Evolutionary conservation across 2,329 filamentous ascomycete genomes (phyloP).

Genomic region (Pezicula carpinea): DNA sequence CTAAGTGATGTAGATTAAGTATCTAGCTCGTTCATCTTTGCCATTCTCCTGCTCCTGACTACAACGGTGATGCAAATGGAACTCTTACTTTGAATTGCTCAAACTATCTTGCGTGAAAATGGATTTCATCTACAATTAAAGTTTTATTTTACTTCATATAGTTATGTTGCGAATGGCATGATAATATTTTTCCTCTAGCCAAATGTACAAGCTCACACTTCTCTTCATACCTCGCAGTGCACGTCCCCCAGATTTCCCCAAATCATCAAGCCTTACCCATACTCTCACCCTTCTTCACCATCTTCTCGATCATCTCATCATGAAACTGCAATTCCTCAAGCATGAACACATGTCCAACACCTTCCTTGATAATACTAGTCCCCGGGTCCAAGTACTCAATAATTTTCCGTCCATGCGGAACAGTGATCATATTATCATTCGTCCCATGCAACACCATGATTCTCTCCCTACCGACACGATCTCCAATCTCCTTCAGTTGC

Average conservation of each 20-base stretch:
- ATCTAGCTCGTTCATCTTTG: too few relatives aligned
- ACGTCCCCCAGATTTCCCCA: neutral
- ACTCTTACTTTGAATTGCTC: too few relatives aligned
- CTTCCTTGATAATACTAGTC: slow-evolving; percentile 59
- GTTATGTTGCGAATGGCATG: too few relatives aligned
- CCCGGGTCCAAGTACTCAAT: slow-evolving; percentile 60
- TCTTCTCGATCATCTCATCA: slow-evolving; percentile 48
- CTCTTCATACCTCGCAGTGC: neutral
- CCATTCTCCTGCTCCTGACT: too few relatives aligned
- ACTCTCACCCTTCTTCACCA: slow-evolving; percentile 26
- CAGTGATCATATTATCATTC: slow-evolving; percentile 71
- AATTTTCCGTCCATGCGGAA: slow-evolving; percentile 65
- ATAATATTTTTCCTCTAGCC: too few relatives aligned
- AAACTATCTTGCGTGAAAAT: too few relatives aligned
- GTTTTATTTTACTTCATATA: too few relatives aligned
- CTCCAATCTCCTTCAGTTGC: slow-evolving; percentile 62
- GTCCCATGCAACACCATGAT: slow-evolving; percentile 77
- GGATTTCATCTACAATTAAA: too few relatives aligned
- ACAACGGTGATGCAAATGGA: too few relatives aligned
- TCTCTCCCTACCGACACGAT: slow-evolving; percentile 64
- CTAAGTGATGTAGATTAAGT: too few relatives aligned
- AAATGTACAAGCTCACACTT: neutral
- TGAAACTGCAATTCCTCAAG: slow-evolving; percentile 69
- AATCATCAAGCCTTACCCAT: slow-evolving; percentile 3
- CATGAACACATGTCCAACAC: slow-evolving; percentile 69